Conservation (phyloP, 345 rosid species). For the Mangifera indica region DNA sequence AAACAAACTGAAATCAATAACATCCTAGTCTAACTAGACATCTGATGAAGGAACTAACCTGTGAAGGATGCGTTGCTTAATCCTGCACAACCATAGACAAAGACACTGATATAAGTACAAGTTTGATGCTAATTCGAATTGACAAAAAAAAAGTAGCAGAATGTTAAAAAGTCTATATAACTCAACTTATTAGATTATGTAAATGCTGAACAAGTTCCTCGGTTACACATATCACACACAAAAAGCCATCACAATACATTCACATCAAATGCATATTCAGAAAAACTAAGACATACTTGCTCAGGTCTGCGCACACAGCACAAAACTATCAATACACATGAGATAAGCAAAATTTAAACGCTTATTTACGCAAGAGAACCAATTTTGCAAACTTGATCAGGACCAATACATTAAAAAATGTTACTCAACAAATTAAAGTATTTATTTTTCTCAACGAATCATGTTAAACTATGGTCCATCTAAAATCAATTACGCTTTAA, state of each 20-base stretch:
- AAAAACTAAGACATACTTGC: neutral
- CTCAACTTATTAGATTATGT: neutral
- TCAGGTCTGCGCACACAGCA: conserved; percentile 9
- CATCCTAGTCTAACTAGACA: neutral
- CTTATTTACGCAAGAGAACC: too few relatives aligned
- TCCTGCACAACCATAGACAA: conserved; percentile 43
- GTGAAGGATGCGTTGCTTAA: conserved; percentile 61
- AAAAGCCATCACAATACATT: neutral
- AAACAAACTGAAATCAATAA: conserved; percentile 4
- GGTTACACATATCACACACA: neutral
- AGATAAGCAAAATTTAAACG: neutral
- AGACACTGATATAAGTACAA: conserved; percentile 10
- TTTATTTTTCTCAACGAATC: too few relatives aligned
- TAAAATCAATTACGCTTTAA: neutral
- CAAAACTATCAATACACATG: neutral
- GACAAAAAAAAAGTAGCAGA: neutral
- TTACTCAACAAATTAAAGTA: too few relatives aligned
- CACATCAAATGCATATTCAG: conserved; percentile 1
- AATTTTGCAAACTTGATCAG: too few relatives aligned
- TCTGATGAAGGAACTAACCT: conserved; percentile 44
- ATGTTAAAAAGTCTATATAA: neutral
- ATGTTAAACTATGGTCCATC: too few relatives aligned
- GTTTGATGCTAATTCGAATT: neutral
- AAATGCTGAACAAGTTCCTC: neutral
- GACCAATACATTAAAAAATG: too few relatives aligned